Evolutionary conservation across 345 rosid genomes (phyloP), one percentile per base, ranked within the genome.

Genomic region (Lagerstroemia speciosa): DNA sequence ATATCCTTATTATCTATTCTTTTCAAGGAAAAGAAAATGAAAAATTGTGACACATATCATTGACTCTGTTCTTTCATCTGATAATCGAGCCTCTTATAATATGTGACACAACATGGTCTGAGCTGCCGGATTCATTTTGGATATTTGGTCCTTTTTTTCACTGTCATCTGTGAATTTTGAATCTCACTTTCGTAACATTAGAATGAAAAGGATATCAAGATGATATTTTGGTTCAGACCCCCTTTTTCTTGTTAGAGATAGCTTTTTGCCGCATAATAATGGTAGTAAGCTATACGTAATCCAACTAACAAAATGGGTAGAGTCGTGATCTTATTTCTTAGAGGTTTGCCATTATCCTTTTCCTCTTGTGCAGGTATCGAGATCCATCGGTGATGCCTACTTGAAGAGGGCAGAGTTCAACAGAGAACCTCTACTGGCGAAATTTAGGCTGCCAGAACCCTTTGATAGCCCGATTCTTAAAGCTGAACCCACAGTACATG

Each of bases 301-400:
- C n/a, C n/a, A n/a, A n/a, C n/a, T n/a, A n/a, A n/a, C n/a, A n/a
- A 48, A 22, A 31, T 19, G 36, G 31, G 20, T 24, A 20, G 10
- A 31, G 46, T 46, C 29, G 48, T 20, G 53, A 65, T 38, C 43
- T 67, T 17, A 31, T 46, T 36, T 36, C 38, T 36, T 36, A 36
- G 38, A 36, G 38, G 38, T 48, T 20, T 29, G 40, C 15, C 38
- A 24, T 32, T 57, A 30, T 46, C 32, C 70, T 53, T 36, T 63
- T 22, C 60, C 68, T n/a, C 55, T 32, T 64, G 66, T 75, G 69
- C 83, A 90, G 96, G 80, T 95, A 33, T 92, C 98, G 0, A 92
- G 99, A 78, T 87, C 99, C 57, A 88, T 92, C 0, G 99, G 99
- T 3, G 99, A 95, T 77, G 99, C 97, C n/a, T 95, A 95, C 81